Base-by-base conservation (phyloP, 305 asterid genomes). In the Rubia occidens region DNA sequence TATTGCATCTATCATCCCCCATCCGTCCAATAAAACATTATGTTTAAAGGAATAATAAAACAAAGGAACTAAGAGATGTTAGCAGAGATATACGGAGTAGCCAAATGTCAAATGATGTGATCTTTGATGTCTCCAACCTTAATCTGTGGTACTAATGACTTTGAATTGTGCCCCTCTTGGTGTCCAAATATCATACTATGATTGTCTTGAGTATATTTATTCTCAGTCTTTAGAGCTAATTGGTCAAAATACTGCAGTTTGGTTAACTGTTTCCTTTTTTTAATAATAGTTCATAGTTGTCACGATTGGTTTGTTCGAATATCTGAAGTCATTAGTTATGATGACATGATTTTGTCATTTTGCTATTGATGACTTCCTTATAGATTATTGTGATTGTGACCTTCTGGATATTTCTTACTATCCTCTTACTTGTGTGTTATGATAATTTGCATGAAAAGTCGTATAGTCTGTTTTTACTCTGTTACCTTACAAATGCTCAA, bases 61-160 rank as follows among this genome's bases (percentile, higher is more conserved):
- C 35, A 9, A 17, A 61, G 14, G 8, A 15, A 35, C n/a, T 37
- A 32, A 60, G n/a, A 63, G n/a, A 63, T 39, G 26, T 59, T 11
- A 67, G 51, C 14, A 32, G 7, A 29, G 17, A 51, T 67, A 47
- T 67, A 17, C 9, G 39, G 29, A 17, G 15, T 66, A 49, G 13
- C 60, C 39, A 29, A 47, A 47, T 45, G 44, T 11, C 8, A n/a
- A 64, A 42, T 21, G 10, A 42, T 20, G 21, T 66, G n/a, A 26
- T 29, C 26, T 66, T 66, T 24, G 40, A 47, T 35, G 40, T 29
- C 70, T 66, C 37, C 24, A 7, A 15, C 70, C 70, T 15, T 14
- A 66, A 45, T 26, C 6, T 29, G 35, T 66, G 11, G 11, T 47
- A 8, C 11, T 5, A 24, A 26, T 45, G 59, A 24, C 35, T 3